Evolutionary conservation across 768 basidiomycete genomes (phyloP).

Genomic region (Amanita subjunquillea): DNA sequence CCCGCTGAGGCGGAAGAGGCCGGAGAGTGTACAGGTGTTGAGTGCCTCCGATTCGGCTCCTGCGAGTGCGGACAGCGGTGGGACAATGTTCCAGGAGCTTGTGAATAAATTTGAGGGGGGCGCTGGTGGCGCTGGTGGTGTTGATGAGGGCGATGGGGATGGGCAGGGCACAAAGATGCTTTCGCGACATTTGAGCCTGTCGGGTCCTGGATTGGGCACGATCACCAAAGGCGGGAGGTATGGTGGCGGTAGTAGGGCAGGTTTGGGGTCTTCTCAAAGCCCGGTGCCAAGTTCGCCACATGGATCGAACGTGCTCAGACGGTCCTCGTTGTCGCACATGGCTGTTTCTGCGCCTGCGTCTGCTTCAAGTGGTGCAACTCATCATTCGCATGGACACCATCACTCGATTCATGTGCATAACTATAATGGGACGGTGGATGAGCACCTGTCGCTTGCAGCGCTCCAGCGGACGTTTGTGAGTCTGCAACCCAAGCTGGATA

Average conservation of each 20-base stretch:
- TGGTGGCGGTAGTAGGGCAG: too few relatives aligned
- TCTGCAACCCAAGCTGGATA: conserved; percentile 43
- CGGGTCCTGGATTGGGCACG: background rate
- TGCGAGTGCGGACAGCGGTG: background rate
- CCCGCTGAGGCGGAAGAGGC: conserved; percentile 40
- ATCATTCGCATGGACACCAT: too few relatives aligned
- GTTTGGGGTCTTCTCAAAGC: too few relatives aligned
- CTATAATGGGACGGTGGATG: conserved; percentile 23
- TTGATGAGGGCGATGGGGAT: background rate
- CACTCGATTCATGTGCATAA: too few relatives aligned
- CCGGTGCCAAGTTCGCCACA: background rate
- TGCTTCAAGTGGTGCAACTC: too few relatives aligned
- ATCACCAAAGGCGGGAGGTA: too few relatives aligned
- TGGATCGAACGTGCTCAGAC: background rate
- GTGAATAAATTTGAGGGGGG: conserved; percentile 1
- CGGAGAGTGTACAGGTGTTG: conserved; percentile 51
- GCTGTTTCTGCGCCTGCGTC: background rate
- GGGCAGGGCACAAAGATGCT: background rate
- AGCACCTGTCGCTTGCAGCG: conserved; percentile 27
- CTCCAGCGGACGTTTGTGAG: conserved; percentile 23
- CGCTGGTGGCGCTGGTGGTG: too few relatives aligned
- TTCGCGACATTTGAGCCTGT: conserved; percentile 3
- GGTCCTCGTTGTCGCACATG: background rate
- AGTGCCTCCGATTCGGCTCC: too few relatives aligned
- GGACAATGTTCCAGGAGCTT: conserved; percentile 1